A percentile compares a stretch with the other conserved stretches of the same genome.
Evolutionary conservation across 345 rosid genomes (phyloP).

Genomic region (Sonneratia alba): DNA sequence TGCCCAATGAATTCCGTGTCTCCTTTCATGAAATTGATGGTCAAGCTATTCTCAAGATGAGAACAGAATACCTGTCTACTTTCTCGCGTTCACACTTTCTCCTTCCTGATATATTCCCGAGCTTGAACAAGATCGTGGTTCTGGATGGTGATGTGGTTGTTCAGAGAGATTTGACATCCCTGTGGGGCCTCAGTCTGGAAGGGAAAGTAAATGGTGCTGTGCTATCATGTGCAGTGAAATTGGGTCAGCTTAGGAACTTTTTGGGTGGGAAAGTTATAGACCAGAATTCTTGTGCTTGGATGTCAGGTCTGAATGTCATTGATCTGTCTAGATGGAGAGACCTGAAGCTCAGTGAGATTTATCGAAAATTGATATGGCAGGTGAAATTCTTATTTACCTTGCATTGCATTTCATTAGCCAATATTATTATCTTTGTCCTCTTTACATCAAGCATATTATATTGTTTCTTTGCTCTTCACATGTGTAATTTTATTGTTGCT

Average conservation of each 20-base stretch:
- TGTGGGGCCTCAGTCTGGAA: constrained; percentile 70
- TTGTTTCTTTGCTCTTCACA: too few species aligned
- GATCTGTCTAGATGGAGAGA: constrained; percentile 76
- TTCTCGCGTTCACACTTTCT: constrained; percentile 76
- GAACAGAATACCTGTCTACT: constrained; percentile 58
- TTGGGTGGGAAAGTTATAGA: constrained; percentile 34
- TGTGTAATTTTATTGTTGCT: too few species aligned
- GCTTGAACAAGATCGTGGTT: constrained; percentile 56
- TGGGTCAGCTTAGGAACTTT: constrained; percentile 52
- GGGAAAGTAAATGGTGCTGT: constrained; percentile 81
- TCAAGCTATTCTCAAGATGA: constrained; percentile 29
- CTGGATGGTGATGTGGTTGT: constrained; percentile 91
- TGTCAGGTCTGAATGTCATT: constrained; percentile 83
- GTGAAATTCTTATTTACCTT: background rate
- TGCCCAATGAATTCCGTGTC: constrained; percentile 82
- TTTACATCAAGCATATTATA: background rate
- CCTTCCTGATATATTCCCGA: constrained; percentile 60
- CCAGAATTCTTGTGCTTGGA: constrained; percentile 60
- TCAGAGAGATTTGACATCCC: constrained; percentile 62
- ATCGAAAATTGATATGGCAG: constrained; percentile 26
- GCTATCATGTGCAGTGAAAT: constrained; percentile 55
- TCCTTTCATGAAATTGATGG: constrained; percentile 35
- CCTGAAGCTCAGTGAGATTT: constrained; percentile 42
- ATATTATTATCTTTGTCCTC: background rate
- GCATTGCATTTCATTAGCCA: background rate